A percentile compares a stretch with the other conserved stretches of the same genome.
These are phyloP conservation scores for Strobilomyces echinocephalus DNA, from an alignment of 768 basidiomycete genomes.

Conservation along the genomic window DNA sequence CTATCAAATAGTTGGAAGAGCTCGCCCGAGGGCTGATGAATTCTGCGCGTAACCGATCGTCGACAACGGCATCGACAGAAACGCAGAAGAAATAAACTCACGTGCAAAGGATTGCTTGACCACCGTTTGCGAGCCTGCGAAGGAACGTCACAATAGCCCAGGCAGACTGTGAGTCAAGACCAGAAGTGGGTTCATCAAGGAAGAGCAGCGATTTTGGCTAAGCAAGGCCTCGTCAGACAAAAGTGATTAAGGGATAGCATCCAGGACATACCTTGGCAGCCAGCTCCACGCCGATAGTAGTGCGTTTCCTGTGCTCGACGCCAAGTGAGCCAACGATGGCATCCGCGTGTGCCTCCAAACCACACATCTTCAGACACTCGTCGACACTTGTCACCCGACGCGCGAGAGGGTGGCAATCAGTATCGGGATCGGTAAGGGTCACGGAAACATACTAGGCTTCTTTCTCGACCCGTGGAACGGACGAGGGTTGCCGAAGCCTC, in stretches of 20 bases:
- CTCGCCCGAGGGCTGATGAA: slow-evolving; percentile 13
- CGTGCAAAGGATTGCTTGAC: slow-evolving; percentile 55
- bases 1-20: slow-evolving; percentile 51
- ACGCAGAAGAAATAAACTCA: slow-evolving; percentile 21
- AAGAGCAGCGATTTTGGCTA: slow-evolving; percentile 47
- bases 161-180: too few species aligned
- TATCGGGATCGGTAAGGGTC: neutral
- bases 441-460: slow-evolving; percentile 60
- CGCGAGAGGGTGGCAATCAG: neutral
- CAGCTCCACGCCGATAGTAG: slow-evolving; percentile 58
- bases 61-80: neutral
- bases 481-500: slow-evolving; percentile 66
- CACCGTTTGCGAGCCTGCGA: slow-evolving; percentile 48
- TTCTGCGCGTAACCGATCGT: neutral
- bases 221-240: neutral
- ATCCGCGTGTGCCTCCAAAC: slow-evolving; percentile 55
- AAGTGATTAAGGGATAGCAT: neutral
- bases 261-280: slow-evolving; percentile 42
- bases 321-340: slow-evolving; percentile 56
- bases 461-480: slow-evolving; percentile 64
- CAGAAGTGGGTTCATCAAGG: slow-evolving; percentile 54
- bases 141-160: slow-evolving; percentile 45
- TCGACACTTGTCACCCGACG: slow-evolving; percentile 37
- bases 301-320: slow-evolving; percentile 49
- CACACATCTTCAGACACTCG: slow-evolving; percentile 61